Conservation (phyloP, 805 yeast genomes). For the Starmerella apis region DNA sequence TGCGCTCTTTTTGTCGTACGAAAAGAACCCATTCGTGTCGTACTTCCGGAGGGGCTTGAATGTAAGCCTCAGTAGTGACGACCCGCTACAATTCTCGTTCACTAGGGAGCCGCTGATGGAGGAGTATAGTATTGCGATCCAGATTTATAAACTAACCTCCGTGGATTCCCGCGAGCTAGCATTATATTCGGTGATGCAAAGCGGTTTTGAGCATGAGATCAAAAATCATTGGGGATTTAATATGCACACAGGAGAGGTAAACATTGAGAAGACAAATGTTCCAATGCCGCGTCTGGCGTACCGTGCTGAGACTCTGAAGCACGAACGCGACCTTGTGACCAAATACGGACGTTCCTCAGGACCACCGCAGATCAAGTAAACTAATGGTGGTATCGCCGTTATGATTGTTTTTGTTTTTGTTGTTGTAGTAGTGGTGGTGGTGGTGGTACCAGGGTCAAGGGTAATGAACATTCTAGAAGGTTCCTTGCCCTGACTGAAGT, state of each 20-base stretch:
- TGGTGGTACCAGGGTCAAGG: slow-evolving; percentile 2
- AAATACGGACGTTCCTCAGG: slow-evolving; percentile 25
- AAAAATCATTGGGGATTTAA: slow-evolving; percentile 89
- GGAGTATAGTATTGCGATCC: slow-evolving; percentile 97
- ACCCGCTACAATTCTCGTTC: slow-evolving; percentile 93
- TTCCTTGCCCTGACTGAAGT: slow-evolving; percentile 3
- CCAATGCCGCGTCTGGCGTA: slow-evolving; percentile 80
- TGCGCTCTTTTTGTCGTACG: slow-evolving; percentile 90
- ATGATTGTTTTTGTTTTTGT: not conserved
- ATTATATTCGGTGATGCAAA: slow-evolving; percentile 78
- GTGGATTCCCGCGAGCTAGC: slow-evolving; percentile 98
- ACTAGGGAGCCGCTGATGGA: slow-evolving; percentile 96
- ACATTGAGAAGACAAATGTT: slow-evolving; percentile 87
- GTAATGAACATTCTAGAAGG: slow-evolving; percentile 6
- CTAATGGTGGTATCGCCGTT: not conserved
- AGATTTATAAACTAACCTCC: slow-evolving; percentile 83
- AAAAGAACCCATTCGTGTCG: slow-evolving; percentile 87
- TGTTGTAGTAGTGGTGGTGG: not conserved
- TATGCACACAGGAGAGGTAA: slow-evolving; percentile 48
- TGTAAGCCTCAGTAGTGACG: slow-evolving; percentile 92
- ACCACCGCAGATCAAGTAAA: not conserved
- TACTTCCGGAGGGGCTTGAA: slow-evolving; percentile 90
- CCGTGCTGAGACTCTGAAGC: slow-evolving; percentile 74
- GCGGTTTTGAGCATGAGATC: slow-evolving; percentile 82
- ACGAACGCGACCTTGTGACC: slow-evolving; percentile 42